These are phyloP conservation scores for Fusarium sp. DNA, from an alignment of 2,329 filamentous ascomycete species.

Conservation along the genomic window DNA sequence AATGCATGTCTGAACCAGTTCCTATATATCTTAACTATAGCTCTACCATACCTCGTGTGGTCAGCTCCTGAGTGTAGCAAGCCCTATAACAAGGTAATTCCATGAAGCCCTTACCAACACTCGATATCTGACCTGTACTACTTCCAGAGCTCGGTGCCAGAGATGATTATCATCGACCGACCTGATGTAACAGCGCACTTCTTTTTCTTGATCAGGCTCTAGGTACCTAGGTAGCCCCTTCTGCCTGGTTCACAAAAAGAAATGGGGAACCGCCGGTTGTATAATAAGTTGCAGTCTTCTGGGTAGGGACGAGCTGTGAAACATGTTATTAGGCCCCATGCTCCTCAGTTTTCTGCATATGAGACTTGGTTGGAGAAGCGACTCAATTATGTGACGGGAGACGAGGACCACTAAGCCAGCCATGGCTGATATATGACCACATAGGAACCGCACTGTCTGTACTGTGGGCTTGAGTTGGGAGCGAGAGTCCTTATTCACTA, in stretches of 20 bases:
- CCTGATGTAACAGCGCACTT: not conserved
- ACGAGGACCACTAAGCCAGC: not conserved
- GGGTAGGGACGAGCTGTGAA: not conserved
- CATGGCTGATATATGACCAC: not conserved
- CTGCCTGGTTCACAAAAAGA: not conserved
- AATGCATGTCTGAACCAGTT: not conserved
- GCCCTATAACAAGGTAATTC: not conserved
- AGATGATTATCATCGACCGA: not conserved
- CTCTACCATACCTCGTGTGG: not conserved
- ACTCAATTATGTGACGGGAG: not conserved
- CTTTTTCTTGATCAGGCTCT: not conserved
- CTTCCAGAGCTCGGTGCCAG: too few species aligned
- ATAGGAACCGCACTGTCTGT: not conserved
- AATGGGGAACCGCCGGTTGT: too few species aligned
- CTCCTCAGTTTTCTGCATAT: not conserved
- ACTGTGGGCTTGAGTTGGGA: not conserved
- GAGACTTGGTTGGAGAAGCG: not conserved
- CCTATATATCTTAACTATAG: not conserved
- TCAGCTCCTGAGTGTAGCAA: rapidly evolving
- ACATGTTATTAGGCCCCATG: not conserved
- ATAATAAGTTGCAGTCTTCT: not conserved
- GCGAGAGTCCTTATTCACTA: not conserved
- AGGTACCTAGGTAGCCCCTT: not conserved
- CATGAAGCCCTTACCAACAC: not conserved
- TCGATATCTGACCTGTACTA: not conserved